Base-by-base conservation (phyloP, 352 stramenopile genomes). In the Hyaloperonospora arabidopsidis region DNA sequence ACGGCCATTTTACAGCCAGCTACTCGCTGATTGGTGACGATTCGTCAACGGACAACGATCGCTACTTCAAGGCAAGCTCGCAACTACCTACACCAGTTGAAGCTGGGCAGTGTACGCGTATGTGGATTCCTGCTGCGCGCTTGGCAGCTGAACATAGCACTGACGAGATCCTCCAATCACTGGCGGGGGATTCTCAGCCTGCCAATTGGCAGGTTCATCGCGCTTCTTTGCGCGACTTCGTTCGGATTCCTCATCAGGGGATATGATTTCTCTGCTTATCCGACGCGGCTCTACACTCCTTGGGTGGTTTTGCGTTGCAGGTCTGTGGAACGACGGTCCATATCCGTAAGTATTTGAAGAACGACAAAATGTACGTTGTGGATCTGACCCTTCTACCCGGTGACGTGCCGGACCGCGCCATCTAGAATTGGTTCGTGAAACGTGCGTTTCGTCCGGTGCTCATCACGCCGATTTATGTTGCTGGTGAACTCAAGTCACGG, bases 11-110 rank as follows among this genome's bases (percentile, higher is more conserved):
- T 18, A 41, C 35, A 10, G 40, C 40, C n/a, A 46, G 40, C 40
- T 46, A 46, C 8, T 46, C 40, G 40, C 6, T 46, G 40, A 23
- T 46, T 28, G 40, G 40, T 29, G 18, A 46, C 18, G 40, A 29
- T 11, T 29, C 18, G 17, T 46, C 40, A 6, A 17, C 40, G 5
- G 40, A 46, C 15, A 17, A 46, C 40, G 40, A 46, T 46, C 40
- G 40, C 18, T 46, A 46, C 40, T 46, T 25, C 18, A 46, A 46
- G 18, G 40, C 17, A 1, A 46, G n/a, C 3, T 46, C 40, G 8
- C 40, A 45, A 17, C 18, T 45, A 4, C 38, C 0, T 1, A 45
- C n/a, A 15, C 38, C 38, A 23, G n/a, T 23, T 23, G 5, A 5
- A 10, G 38, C 38, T 12, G 4, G 3, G 8, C 11, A 21, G 7